Percentiles rank a stretch among this genome's conserved stretches.
phyloP scores from a whole-genome alignment of 805 yeast species.

The Yarrowia sp. region DNA sequence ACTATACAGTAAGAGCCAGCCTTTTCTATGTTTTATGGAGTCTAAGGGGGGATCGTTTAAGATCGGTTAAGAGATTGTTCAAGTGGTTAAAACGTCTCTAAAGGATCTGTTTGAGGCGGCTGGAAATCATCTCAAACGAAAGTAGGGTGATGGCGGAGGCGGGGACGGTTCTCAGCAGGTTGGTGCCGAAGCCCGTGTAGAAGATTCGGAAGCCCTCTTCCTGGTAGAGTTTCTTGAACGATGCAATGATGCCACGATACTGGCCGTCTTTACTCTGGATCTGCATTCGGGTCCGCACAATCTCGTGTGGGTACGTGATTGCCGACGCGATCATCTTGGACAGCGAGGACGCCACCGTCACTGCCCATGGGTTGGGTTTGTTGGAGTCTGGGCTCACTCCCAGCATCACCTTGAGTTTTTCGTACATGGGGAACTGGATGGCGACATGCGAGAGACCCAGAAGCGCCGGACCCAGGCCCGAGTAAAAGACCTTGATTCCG shows the following conservation, averaged over 20 bases:
- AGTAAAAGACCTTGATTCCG: slow-evolving; percentile 81
- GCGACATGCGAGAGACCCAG: slow-evolving; percentile 94
- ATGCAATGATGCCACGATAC: slow-evolving; percentile 50
- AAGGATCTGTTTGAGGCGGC: slow-evolving; percentile 40
- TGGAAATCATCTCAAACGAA: slow-evolving; percentile 69
- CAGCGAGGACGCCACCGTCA: slow-evolving; percentile 68
- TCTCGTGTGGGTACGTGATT: slow-evolving; percentile 94
- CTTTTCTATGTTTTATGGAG: slow-evolving; percentile 19
- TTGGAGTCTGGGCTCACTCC: slow-evolving; percentile 22
- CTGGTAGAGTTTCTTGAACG: slow-evolving; percentile 54
- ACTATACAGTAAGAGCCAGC: slow-evolving; percentile 35
- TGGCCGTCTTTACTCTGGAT: slow-evolving; percentile 50
- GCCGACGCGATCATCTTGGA: slow-evolving; percentile 90
- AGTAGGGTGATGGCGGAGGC: slow-evolving; percentile 95
- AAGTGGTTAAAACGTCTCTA: no score
- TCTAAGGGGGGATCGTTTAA: slow-evolving; percentile 4
- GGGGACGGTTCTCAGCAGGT: slow-evolving; percentile 89
- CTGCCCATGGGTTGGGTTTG: slow-evolving; percentile 36
- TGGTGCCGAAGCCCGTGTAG: slow-evolving; percentile 87
- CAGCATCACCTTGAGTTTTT: slow-evolving; percentile 69
- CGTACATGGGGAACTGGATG: slow-evolving; percentile 94
- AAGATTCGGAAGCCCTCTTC: slow-evolving; percentile 83
- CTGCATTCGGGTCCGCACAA: slow-evolving; percentile 89
- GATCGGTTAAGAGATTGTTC: no score
- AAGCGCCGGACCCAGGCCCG: slow-evolving; percentile 89